Evolutionary conservation across 306 rosid species (phyloP).

Genomic region (Carpinus fangiana): DNA sequence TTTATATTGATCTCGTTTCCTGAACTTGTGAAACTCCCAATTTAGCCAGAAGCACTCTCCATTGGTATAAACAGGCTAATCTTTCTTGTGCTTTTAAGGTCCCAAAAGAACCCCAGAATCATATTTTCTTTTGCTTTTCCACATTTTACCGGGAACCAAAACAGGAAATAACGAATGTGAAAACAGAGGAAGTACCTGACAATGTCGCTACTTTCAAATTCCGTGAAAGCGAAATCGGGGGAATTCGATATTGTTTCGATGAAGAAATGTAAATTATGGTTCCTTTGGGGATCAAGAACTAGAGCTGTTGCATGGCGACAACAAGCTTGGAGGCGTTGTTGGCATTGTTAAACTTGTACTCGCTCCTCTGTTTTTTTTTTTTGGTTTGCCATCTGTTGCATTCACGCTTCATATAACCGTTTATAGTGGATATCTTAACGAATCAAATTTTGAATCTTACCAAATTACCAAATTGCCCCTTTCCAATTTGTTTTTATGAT

Average conservation of each 20-base stretch:
- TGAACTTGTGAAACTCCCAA: neutral
- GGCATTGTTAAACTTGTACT: too few species aligned
- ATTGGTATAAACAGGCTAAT: neutral
- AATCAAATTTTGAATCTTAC: too few species aligned
- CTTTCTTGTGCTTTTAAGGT: neutral
- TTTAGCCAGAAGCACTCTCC: neutral
- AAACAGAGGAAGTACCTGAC: constrained; percentile 3
- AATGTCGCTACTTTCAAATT: neutral
- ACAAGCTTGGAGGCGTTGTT: too few species aligned
- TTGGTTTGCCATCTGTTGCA: too few species aligned
- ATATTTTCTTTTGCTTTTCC: neutral
- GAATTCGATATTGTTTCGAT: too few species aligned
- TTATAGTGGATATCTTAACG: too few species aligned
- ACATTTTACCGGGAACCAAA: neutral
- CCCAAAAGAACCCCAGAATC: neutral
- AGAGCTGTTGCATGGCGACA: neutral
- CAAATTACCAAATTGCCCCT: too few species aligned
- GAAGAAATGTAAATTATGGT: too few species aligned
- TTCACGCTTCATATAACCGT: too few species aligned
- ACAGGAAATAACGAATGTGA: neutral
- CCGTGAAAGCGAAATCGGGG: neutral
- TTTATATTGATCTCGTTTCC: neutral
- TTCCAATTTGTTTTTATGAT: too few species aligned
- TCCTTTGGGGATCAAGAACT: too few species aligned
- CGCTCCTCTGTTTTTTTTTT: too few species aligned